Evolutionary conservation across 2,329 filamentous ascomycete genomes (phyloP).

Genomic region (Coleophoma eucalyptorum): DNA sequence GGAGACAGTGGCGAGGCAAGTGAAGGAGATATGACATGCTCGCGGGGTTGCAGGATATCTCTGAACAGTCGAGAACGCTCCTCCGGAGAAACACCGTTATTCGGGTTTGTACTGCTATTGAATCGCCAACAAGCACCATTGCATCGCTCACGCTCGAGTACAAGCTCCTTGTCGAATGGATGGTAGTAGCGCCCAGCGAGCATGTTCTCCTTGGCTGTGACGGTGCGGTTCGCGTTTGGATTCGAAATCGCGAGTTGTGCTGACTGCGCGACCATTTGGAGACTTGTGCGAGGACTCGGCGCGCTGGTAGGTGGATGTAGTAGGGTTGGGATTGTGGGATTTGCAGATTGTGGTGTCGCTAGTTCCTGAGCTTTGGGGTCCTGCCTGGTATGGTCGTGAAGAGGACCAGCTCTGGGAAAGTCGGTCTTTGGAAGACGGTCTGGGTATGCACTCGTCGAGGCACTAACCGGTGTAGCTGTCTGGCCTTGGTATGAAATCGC

Average conservation of each 20-base stretch:
- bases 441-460: conserved; percentile 32
- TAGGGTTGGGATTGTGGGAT: conserved; percentile 50
- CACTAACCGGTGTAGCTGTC: conserved; percentile 60
- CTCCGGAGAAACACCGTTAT: conserved; percentile 63
- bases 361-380: conserved; percentile 37
- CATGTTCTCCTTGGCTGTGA: conserved; percentile 89
- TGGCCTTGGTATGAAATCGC: conserved; percentile 45
- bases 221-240: conserved; percentile 23
- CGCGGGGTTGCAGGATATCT: conserved; percentile 64
- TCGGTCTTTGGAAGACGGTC: conserved; percentile 42
- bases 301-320: conserved; percentile 24
- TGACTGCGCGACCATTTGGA: conserved; percentile 17
- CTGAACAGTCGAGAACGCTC: conserved; percentile 69
- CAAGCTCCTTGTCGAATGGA: conserved; percentile 73
- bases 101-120: conserved; percentile 78
- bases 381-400: conserved; percentile 50
- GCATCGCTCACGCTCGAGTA: conserved; percentile 82
- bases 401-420: conserved; percentile 55
- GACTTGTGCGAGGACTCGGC: conserved; percentile 23
- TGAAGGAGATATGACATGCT: conserved; percentile 51
- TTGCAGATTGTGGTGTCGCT: conserved; percentile 35
- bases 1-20: conserved; percentile 48
- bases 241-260: conserved; percentile 28
- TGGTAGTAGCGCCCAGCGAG: conserved; percentile 73
- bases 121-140: conserved; percentile 78